Evolutionary conservation across 192 early-diverging fungal species (phyloP), one percentile per base, ranked within the genome.

Genomic region (Obelidium mucronatum): DNA sequence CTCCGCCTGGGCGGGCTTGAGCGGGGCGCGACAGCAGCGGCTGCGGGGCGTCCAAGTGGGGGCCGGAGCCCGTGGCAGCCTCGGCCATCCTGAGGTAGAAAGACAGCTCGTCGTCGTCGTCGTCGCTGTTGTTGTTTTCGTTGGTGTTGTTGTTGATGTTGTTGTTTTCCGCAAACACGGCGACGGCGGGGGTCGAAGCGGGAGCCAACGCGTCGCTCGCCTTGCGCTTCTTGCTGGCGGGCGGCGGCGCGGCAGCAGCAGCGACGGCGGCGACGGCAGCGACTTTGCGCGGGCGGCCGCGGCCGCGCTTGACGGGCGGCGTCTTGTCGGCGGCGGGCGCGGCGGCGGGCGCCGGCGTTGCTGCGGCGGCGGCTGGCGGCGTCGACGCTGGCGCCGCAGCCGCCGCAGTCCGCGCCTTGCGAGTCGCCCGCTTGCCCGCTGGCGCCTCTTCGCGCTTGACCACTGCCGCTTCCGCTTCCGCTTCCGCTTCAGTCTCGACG

Each of bases 211-310:
- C 11, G 22, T 13, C 2, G 51, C 15, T 26, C n/a, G 67, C 26
- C 34, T 68, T 68, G 40, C 67, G 67, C 34, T 68, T 68, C 52
- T 68, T 68, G 22, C 42, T 52, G 40, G 67, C 40, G 22, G 67
- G 31, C 6, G 56, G 24, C 24, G 56, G 8, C 8, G 24, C 15
- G 24, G 6, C 26, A 24, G 56, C 28, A 11, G 17, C 51, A 11
- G 28, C 19, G 8, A 33, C 24, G 11, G 28, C 17, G 33, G 34
- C n/a, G 13, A 54, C 53, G 36, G 34, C 31, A 34, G 33, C 31
- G n/a, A 56, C 37, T 72, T 72, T 72, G 54, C 69, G 52, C 53
- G 69, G 69, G 6, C 69, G 2, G 13, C 69, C 69, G 30, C 66
- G 66, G 19, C 30, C 30, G 8, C 66, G 39, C 31, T 67, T 67